Evolutionary conservation across 2,329 filamentous ascomycete genomes (phyloP).

Genomic region (Fusarium torreyae): DNA sequence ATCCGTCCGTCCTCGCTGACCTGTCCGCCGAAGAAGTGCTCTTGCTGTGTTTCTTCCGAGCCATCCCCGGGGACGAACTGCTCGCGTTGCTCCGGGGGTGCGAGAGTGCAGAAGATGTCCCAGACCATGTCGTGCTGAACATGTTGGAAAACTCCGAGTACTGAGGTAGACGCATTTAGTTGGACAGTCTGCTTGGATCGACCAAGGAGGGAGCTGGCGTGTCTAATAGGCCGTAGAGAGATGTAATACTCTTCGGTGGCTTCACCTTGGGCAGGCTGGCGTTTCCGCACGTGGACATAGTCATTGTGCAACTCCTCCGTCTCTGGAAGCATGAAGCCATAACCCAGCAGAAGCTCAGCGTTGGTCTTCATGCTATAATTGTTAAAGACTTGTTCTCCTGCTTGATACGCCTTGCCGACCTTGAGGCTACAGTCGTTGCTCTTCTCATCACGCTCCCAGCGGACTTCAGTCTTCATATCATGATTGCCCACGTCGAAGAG

Average conservation of each 20-base stretch:
- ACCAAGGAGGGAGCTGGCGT: constrained; percentile 65
- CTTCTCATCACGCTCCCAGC: constrained; percentile 69
- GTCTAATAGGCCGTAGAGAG: constrained; percentile 64
- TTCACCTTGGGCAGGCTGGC: constrained; percentile 43
- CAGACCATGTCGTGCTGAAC: constrained; percentile 69
- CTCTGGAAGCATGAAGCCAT: constrained; percentile 72
- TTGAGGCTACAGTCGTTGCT: constrained; percentile 59
- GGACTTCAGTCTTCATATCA: constrained; percentile 70
- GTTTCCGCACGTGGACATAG: constrained; percentile 70
- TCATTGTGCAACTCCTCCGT: constrained; percentile 69
- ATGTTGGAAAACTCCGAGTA: constrained; percentile 62
- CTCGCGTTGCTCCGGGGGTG: constrained; percentile 52
- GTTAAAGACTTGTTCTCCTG: constrained; percentile 74
- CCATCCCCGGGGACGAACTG: constrained; percentile 51
- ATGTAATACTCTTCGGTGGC: constrained; percentile 65
- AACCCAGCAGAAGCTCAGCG: constrained; percentile 76
- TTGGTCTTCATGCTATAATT: constrained; percentile 84
- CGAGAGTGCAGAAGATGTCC: constrained; percentile 62
- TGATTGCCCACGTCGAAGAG: constrained; percentile 82
- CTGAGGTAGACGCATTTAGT: constrained; percentile 45
- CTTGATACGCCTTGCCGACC: constrained; percentile 59
- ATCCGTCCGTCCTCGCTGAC: constrained; percentile 49
- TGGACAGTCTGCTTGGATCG: constrained; percentile 57
- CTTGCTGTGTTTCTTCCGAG: constrained; percentile 48
- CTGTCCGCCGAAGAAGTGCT: constrained; percentile 52